Base-by-base conservation (phyloP, 306 rosid species). In the Cucumis hystrix region DNA sequence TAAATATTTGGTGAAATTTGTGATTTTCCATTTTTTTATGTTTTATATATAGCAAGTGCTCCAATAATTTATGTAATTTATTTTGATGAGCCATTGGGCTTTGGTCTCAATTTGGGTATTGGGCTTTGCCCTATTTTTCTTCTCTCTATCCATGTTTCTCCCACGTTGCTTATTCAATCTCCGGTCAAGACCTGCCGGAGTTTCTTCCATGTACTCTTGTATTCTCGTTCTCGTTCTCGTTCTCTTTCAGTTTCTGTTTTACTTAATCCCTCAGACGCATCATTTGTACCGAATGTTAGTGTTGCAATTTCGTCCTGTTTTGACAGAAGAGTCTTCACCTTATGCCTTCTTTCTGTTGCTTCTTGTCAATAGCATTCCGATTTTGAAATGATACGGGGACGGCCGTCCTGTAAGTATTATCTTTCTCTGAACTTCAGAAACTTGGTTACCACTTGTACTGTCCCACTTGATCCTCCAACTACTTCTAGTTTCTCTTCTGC, bases 361-460 rank as follows among this genome's bases (percentile, higher is more conserved):
- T 68, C 12, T 68, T 39, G 21, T 70, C 71, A 58, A 7, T 30
- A 25, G 35, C 41, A 43, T 43, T 64, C 4, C 37, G 33, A 13
- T 67, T 72, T 28, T 62, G 59, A 45, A 52, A 86, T 86, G 89
- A 72, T 74, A 57, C 64, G 47, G 83, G 77, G 74, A 56, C 61
- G 25, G 39, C 67, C 74, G 47, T 61, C 74, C 8, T 23, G 28
- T 74, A 74, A 76, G 55, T 77, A 21, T 71, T 43, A 45, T 37
- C n/a, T 54, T 18, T 59, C 78, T 80, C 28, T 79, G 60, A 79
- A 14, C 78, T 69, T 65, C 79, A 79, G 80, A 72, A 82, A 80
- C 37, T 40, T 65, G 70, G 61, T 77, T 35, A 74, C 87, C 17
- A 68, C 81, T 72, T 77, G 79, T 77, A 21, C 84, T 73, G 56